phyloP scores from a whole-genome alignment of 345 rosid species.

The Clarkia xantiana region DNA sequence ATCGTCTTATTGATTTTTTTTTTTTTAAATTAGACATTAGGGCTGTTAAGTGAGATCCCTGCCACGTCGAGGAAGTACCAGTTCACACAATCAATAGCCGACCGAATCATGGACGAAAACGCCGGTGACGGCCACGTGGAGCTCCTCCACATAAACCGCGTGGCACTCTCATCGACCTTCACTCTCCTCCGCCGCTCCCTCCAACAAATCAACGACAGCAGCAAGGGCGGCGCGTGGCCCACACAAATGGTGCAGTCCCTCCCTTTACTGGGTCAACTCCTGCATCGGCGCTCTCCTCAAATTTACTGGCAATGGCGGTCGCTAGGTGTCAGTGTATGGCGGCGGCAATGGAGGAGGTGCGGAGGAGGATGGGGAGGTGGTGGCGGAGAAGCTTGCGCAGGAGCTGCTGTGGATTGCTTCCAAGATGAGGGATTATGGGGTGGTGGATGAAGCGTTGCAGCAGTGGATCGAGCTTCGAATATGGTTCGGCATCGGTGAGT shows the following conservation, averaged over 20 bases:
- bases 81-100: constrained; percentile 59
- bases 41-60: constrained; percentile 49
- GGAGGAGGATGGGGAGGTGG: constrained; percentile 21
- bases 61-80: constrained; percentile 62
- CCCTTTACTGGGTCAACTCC: constrained; percentile 26
- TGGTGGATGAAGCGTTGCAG: constrained; percentile 41
- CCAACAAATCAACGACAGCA: constrained; percentile 13
- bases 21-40: constrained; percentile 27
- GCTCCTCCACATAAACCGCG: constrained; percentile 40
- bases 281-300: constrained; percentile 25
- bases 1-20: background rate
- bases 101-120: constrained; percentile 65
- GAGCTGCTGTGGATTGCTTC: constrained; percentile 50
- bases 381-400: constrained; percentile 61
- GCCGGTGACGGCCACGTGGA: constrained; percentile 27
- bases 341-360: background rate
- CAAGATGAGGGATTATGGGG: constrained; percentile 43
- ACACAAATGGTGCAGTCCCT: constrained; percentile 27
- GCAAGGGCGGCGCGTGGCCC: constrained; percentile 18
- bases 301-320: constrained; percentile 14
- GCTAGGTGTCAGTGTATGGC: constrained; percentile 12
- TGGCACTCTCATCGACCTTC: constrained; percentile 43
- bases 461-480: constrained; percentile 66
- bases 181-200: constrained; percentile 35
- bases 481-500: constrained; percentile 43